Conservation (phyloP, 2,329 filamentous ascomycete genomes). For the Trichoderma afroharzianum region DNA sequence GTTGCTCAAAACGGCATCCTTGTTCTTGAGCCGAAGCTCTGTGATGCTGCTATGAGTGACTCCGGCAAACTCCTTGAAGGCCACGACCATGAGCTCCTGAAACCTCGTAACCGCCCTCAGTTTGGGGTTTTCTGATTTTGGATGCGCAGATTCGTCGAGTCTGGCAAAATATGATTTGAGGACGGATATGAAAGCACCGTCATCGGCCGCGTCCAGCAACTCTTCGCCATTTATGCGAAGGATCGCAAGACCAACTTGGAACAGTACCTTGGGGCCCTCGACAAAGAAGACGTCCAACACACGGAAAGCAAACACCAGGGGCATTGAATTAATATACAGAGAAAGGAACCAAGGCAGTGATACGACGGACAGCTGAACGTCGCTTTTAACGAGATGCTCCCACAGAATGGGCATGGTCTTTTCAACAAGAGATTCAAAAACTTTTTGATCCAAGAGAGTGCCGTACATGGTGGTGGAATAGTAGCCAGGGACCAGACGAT, state of each 20-base stretch:
- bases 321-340: slow-evolving; percentile 99
- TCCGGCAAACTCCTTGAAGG: slow-evolving; percentile 95
- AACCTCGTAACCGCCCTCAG: slow-evolving; percentile 90
- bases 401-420: slow-evolving; percentile 98
- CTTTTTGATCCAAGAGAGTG: slow-evolving; percentile 90
- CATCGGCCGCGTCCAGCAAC: slow-evolving; percentile 85
- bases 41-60: slow-evolving; percentile 92
- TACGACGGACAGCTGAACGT: slow-evolving; percentile 95
- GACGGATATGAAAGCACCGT: slow-evolving; percentile 94
- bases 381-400: slow-evolving; percentile 95
- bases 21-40: slow-evolving; percentile 86
- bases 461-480: slow-evolving; percentile 99
- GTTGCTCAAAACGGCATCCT: slow-evolving; percentile 87
- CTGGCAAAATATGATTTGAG: slow-evolving; percentile 92
- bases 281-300: slow-evolving; percentile 98
- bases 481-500: slow-evolving; percentile 89
- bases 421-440: slow-evolving; percentile 97
- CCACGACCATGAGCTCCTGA: slow-evolving; percentile 97
- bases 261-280: slow-evolving; percentile 94
- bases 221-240: slow-evolving; percentile 96
- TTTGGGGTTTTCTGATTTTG: slow-evolving; percentile 92
- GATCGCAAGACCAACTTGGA: slow-evolving; percentile 96
- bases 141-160: slow-evolving; percentile 92
- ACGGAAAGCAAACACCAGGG: slow-evolving; percentile 92
- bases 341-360: slow-evolving; percentile 98